Base-by-base conservation (phyloP, 306 rosid genomes). In the Gynostemma pentaphyllum region DNA sequence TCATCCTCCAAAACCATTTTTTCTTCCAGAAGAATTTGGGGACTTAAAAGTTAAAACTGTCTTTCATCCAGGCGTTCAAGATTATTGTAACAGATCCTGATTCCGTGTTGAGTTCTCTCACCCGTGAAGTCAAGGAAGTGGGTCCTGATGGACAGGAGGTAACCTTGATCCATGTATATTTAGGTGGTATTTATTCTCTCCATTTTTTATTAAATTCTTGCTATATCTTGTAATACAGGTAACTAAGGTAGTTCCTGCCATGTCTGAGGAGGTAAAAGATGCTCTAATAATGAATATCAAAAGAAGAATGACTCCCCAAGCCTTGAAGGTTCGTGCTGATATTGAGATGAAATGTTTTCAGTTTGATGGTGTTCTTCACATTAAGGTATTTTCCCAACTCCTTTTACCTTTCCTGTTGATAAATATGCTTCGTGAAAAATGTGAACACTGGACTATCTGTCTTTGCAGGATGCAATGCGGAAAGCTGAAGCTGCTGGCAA, bases 121-220 rank as follows among this genome's bases (percentile, higher is more conserved):
- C 90, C 13, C 87, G 90, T 41, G 99, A 94, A 49, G 73, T 81
- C 71, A 94, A 86, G 78, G 97, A 82, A 76, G 72, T 68, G 52
- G 94, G 95, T 50, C 84, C 90, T 61, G 99, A 86, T 82, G 97
- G 95, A 56, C 82, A 84, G 76, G 95, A 94, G 96, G 97, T 90
- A 80, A 75, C 28, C 40, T 19, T 61, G 68, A 10, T 66, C 52
- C 39, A 14, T 3, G 13, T 2, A 49, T n/a, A 24, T 41, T 55
- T 26, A 14, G 74, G 14, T 19, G 18, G 16, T 37, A n/a, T n/a
- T n/a, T n/a, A 12, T 46, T 16, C 60, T 55, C 63, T 36, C 27
- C 34, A 18, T 70, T 60, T 32, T 46, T 47, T 67, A 27, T 54
- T 71, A 19, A 48, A 53, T 49, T 7, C 28, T 22, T 26, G 39